A percentile compares a stretch with the other conserved stretches of the same genome.
These are phyloP conservation scores for Colletotrichum truncatum DNA, from an alignment of 2,329 filamentous ascomycete genomes.

Conservation along the genomic window DNA sequence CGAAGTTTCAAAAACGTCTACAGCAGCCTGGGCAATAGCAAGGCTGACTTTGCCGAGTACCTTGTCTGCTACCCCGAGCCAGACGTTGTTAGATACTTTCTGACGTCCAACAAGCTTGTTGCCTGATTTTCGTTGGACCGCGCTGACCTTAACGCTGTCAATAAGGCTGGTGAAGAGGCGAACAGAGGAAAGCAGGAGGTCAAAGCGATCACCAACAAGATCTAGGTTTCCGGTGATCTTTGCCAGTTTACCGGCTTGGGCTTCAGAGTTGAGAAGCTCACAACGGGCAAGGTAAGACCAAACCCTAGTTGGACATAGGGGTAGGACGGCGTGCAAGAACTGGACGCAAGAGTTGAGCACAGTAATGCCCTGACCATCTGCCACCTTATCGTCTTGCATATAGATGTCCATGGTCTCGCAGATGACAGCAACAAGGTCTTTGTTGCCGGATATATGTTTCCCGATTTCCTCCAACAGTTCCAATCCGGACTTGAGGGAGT, in stretches of 20 bases:
- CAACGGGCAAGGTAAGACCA: constrained; percentile 92
- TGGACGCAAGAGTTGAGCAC: constrained; percentile 77
- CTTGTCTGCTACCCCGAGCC: constrained; percentile 81
- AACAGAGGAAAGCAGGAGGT: constrained; percentile 79
- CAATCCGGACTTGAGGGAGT: constrained; percentile 44
- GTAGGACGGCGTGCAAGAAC: constrained; percentile 79
- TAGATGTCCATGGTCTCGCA: constrained; percentile 84
- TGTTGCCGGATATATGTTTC: constrained; percentile 65
- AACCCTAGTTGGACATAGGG: constrained; percentile 81
- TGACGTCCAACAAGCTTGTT: constrained; percentile 58
- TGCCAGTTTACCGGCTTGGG: constrained; percentile 79
- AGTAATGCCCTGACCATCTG: constrained; percentile 71
- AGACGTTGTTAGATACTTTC: constrained; percentile 60
- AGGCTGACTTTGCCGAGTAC: constrained; percentile 76
- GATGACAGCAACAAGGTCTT: constrained; percentile 83
- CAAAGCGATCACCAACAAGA: constrained; percentile 77
- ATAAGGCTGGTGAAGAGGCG: constrained; percentile 79
- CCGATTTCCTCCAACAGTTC: constrained; percentile 64
- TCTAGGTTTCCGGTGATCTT: constrained; percentile 86
- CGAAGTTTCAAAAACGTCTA: constrained; percentile 88
- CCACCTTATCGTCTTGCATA: constrained; percentile 64
- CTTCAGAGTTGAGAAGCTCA: constrained; percentile 79
- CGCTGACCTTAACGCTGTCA: constrained; percentile 76
- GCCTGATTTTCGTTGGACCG: constrained; percentile 71
- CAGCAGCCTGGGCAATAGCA: constrained; percentile 77